A percentile compares a stretch with the other conserved stretches of the same genome.
phyloP scores from a whole-genome alignment of 1,139 yeast species.

The Debaryomyces subglobosus region DNA sequence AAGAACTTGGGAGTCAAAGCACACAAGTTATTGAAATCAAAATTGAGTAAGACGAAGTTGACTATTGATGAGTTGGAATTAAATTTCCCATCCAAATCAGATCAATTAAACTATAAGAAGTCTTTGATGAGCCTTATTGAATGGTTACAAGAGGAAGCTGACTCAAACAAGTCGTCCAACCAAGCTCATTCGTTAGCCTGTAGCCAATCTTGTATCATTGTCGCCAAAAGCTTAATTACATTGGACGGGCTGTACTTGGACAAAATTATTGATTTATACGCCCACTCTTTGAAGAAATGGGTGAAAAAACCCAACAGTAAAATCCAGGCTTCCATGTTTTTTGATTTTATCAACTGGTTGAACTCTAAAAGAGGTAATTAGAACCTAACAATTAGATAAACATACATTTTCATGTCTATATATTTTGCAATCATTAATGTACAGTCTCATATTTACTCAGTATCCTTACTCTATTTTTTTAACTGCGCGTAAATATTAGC shows the following conservation, averaged over 20 bases:
- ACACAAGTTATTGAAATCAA: conserved; percentile 66
- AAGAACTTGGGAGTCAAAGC: conserved; percentile 73
- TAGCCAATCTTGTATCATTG: conserved; percentile 62
- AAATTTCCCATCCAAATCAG: conserved; percentile 22
- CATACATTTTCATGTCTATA: background rate
- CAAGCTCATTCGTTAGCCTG: conserved; percentile 58
- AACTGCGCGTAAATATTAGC: conserved; percentile 10
- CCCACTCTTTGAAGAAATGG: conserved; percentile 63
- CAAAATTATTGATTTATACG: conserved; percentile 57
- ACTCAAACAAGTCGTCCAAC: conserved; percentile 46
- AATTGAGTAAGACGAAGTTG: conserved; percentile 58
- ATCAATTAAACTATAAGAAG: conserved; percentile 19
- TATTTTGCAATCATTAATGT: conserved; percentile 3
- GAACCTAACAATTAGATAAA: background rate
- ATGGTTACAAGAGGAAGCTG: conserved; percentile 43
- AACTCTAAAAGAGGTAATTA: conserved; percentile 40
- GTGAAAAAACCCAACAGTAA: conserved; percentile 49
- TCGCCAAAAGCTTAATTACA: conserved; percentile 57
- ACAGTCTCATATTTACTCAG: conserved; percentile 8
- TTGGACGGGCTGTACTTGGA: conserved; percentile 35
- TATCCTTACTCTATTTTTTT: background rate
- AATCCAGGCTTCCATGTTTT: conserved; percentile 63
- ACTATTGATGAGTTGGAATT: conserved; percentile 22
- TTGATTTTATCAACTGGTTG: conserved; percentile 83
- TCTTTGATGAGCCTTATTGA: conserved; percentile 28